These are phyloP conservation scores for Podospora pseudoanserina DNA, from an alignment of 495 filamentous ascomycete species.

Conservation along the genomic window DNA sequence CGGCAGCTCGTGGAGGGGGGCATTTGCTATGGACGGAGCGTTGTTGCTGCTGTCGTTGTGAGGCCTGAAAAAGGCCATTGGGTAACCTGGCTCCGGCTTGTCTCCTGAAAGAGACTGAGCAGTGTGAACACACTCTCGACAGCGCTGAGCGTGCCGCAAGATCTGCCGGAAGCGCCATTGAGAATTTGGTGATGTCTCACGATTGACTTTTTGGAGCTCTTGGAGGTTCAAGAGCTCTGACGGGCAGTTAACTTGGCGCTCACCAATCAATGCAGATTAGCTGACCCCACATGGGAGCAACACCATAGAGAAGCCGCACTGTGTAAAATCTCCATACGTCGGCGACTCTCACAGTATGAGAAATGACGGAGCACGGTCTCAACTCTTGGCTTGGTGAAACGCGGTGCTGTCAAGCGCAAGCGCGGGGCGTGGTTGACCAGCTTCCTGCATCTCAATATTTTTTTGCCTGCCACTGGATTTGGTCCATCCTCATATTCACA, in stretches of 20 bases:
- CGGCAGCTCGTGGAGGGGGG: conserved; percentile 11
- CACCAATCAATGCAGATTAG: not conserved
- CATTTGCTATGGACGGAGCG: conserved; percentile 20
- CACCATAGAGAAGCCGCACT: no score
- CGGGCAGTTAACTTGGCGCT: not conserved
- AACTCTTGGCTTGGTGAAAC: not conserved
- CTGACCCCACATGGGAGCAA: not conserved
- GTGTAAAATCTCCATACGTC: no score
- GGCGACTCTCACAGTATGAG: no score
- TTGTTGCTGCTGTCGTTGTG: conserved; percentile 17
- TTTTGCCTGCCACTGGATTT: not conserved
- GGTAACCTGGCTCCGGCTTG: conserved; percentile 6
- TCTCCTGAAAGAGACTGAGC: conserved; percentile 23
- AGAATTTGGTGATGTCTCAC: not conserved
- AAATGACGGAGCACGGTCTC: not conserved
- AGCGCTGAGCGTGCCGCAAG: conserved; percentile 30
- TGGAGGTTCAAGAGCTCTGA: conserved; percentile 3
- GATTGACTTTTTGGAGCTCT: conserved; percentile 21
- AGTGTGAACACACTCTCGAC: conserved; percentile 30
- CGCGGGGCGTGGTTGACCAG: conserved; percentile 11
- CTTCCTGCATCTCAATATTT: not conserved
- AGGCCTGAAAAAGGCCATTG: conserved; percentile 23
- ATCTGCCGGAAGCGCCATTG: conserved; percentile 31
- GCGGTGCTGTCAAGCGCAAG: not conserved
- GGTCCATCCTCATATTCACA: not conserved